phyloP scores from a whole-genome alignment of 2,329 filamentous ascomycete species.

The Cladosporium sp. region DNA sequence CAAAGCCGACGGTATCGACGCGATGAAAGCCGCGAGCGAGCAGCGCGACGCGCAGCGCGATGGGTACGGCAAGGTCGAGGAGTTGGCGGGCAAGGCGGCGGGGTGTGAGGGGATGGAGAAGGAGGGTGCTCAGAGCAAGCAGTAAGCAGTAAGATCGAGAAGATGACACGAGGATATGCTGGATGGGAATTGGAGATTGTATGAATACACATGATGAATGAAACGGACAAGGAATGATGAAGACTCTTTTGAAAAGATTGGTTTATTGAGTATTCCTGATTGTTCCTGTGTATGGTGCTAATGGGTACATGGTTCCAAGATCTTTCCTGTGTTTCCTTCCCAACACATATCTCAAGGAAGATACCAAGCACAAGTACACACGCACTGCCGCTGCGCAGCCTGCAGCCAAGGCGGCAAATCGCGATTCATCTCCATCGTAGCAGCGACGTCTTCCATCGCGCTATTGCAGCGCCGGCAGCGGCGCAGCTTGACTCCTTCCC shows the following conservation, averaged over 20 bases:
- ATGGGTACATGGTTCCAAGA: neutral
- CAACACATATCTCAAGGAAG: neutral
- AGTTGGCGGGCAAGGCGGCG: slow-evolving; percentile 63
- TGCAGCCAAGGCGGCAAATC: slow-evolving; percentile 35
- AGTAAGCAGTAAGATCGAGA: neutral
- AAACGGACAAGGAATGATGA: neutral
- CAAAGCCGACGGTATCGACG: slow-evolving; percentile 62
- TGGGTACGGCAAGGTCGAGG: slow-evolving; percentile 65
- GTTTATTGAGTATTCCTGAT: neutral
- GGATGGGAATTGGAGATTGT: too few species aligned
- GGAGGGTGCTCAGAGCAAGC: slow-evolving; percentile 58
- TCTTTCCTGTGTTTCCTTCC: neutral
- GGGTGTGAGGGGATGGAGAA: slow-evolving; percentile 71
- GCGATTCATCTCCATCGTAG: slow-evolving; percentile 24
- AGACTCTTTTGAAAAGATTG: neutral
- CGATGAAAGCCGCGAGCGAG: slow-evolving; percentile 64
- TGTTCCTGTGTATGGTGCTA: too few species aligned
- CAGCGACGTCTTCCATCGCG: slow-evolving; percentile 49
- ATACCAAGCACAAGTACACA: slow-evolving; percentile 25
- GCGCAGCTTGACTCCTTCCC: slow-evolving; percentile 38
- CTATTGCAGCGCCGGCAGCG: slow-evolving; percentile 50
- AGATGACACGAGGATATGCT: too few species aligned
- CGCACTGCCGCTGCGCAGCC: slow-evolving; percentile 36
- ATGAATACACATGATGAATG: neutral
- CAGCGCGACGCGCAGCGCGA: slow-evolving; percentile 55